Percentiles rank a stretch among this genome's conserved stretches.
phyloP scores from a whole-genome alignment of 2,329 filamentous ascomycete species.

The Stagonosporopsis cucurbitacearum region DNA sequence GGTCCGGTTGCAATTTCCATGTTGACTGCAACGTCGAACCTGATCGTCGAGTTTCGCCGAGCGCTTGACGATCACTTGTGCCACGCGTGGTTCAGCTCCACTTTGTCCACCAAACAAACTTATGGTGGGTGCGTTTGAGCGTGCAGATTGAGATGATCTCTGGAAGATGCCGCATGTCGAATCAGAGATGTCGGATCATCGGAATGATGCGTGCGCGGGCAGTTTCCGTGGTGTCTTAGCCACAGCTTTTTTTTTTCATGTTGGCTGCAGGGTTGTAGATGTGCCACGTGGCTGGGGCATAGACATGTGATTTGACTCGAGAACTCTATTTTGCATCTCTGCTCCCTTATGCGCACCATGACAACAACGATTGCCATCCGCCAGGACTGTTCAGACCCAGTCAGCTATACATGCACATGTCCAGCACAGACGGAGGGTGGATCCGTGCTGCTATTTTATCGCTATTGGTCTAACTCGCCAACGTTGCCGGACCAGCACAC shows the following conservation, averaged over 20 bases:
- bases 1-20: background rate
- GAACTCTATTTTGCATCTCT: background rate
- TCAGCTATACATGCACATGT: slow-evolving; percentile 29
- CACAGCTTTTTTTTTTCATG: background rate
- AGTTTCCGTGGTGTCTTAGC: background rate
- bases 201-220: background rate
- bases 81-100: slow-evolving; percentile 1
- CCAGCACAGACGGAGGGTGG: slow-evolving; percentile 20
- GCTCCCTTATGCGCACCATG: slow-evolving; percentile 4
- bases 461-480: slow-evolving; percentile 30
- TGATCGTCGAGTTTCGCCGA: slow-evolving; percentile 5
- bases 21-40: background rate
- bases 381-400: slow-evolving; percentile 24
- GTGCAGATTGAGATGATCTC: slow-evolving; percentile 11
- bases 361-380: background rate
- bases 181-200: background rate
- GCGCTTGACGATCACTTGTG: background rate
- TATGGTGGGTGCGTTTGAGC: slow-evolving; percentile 12
- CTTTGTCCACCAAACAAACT: slow-evolving; percentile 5
- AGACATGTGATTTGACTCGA: background rate
- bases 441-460: slow-evolving; percentile 31
- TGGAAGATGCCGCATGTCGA: background rate
- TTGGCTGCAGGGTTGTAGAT: background rate
- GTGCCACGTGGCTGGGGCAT: slow-evolving; percentile 5
- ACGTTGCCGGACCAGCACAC: slow-evolving; percentile 14